Evolutionary conservation across 768 basidiomycete species (phyloP).

Genomic region (Boletus coccyginus): DNA sequence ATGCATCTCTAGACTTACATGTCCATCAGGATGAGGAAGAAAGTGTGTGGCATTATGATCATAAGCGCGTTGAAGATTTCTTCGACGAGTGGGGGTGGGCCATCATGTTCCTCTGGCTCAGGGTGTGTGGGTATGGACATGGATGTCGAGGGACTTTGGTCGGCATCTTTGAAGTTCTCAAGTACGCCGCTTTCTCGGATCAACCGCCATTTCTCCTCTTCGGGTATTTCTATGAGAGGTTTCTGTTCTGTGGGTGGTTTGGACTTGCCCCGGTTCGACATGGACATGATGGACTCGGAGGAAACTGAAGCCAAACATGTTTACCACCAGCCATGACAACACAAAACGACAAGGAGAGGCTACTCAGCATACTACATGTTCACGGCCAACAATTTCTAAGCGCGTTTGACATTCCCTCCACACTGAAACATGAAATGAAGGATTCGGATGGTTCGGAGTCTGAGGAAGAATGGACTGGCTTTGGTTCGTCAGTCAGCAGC

Average conservation of each 20-base stretch:
- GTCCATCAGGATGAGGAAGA: constrained; percentile 77
- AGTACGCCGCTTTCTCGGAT: constrained; percentile 65
- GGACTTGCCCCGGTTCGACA: constrained; percentile 26
- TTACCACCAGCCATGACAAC: constrained; percentile 2
- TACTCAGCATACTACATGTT: constrained; percentile 42
- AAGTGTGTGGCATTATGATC: constrained; percentile 71
- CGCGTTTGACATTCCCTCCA: constrained; percentile 34
- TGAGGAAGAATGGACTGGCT: constrained; percentile 44
- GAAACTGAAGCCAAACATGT: constrained; percentile 11
- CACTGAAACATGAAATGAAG: constrained; percentile 19
- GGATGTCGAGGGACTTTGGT: constrained; percentile 3
- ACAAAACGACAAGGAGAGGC: constrained; percentile 26
- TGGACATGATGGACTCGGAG: constrained; percentile 1
- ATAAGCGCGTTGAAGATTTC: constrained; percentile 68
- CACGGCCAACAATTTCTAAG: constrained; percentile 47
- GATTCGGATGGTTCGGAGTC: constrained; percentile 12
- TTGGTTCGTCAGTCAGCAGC: constrained; percentile 16
- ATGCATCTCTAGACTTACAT: constrained; percentile 51
- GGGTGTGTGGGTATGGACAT: neutral
- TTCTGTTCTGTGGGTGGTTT: constrained; percentile 10
- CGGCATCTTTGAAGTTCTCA: constrained; percentile 30
- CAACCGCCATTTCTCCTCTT: constrained; percentile 78
- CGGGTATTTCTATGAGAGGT: constrained; percentile 50
- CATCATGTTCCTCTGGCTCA: constrained; percentile 30
- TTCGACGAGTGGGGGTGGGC: constrained; percentile 47